phyloP scores from a whole-genome alignment of 306 rosid species.

The Psophocarpus tetragonolobus region DNA sequence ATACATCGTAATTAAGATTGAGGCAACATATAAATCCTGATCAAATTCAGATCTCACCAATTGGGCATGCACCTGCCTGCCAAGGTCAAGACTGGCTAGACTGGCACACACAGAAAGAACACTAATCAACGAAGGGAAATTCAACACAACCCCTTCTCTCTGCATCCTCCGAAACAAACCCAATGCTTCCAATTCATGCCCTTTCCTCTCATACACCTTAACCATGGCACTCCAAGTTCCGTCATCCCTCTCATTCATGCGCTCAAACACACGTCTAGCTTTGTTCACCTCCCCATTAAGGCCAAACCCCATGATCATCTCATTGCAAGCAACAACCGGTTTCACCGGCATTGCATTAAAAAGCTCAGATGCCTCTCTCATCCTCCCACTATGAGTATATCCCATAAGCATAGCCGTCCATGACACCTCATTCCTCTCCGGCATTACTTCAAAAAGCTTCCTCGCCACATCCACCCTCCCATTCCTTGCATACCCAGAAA shows the following conservation, averaged over 20 bases:
- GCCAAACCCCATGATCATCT: slow-evolving; percentile 51
- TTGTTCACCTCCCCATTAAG: slow-evolving; percentile 40
- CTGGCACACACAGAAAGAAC: slow-evolving; percentile 53
- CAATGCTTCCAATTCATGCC: slow-evolving; percentile 53
- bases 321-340: slow-evolving; percentile 49
- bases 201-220: slow-evolving; percentile 57
- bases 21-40: slow-evolving; percentile 56
- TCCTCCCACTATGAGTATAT: slow-evolving; percentile 49
- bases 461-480: slow-evolving; percentile 53
- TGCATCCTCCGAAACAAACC: slow-evolving; percentile 56
- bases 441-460: slow-evolving; percentile 65
- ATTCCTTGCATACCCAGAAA: slow-evolving; percentile 58
- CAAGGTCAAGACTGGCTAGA: slow-evolving; percentile 57
- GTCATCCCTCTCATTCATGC: slow-evolving; percentile 55
- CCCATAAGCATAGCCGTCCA: slow-evolving; percentile 65
- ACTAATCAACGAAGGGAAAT: slow-evolving; percentile 54
- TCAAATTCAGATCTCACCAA: slow-evolving; percentile 49
- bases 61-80: slow-evolving; percentile 54
- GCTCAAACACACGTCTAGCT: slow-evolving; percentile 46
- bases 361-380: slow-evolving; percentile 57
- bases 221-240: slow-evolving; percentile 61
- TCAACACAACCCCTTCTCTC: slow-evolving; percentile 48
- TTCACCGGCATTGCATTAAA: slow-evolving; percentile 53
- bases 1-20: slow-evolving; percentile 60
- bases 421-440: slow-evolving; percentile 55